phyloP scores from a whole-genome alignment of 2,329 filamentous ascomycete species.

The Blastomyces gilchristii region DNA sequence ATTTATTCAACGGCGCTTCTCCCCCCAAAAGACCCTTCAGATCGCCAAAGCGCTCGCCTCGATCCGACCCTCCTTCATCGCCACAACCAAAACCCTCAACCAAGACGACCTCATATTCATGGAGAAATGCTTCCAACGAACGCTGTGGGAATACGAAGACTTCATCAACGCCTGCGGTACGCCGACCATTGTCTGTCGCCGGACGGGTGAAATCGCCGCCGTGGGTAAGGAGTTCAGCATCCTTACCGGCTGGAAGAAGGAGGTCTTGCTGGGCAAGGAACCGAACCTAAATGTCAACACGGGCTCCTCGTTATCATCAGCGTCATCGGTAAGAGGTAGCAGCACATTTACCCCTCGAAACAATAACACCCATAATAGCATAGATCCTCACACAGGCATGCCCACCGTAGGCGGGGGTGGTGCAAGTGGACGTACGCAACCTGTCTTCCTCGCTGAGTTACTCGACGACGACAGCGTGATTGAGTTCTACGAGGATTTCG shows the following conservation, averaged over 20 bases:
- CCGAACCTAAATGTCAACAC: conserved; percentile 80
- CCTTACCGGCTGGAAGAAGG: conserved; percentile 86
- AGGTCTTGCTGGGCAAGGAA: conserved; percentile 76
- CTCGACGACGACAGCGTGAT: conserved; percentile 89
- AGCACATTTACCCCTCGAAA: conserved; percentile 42
- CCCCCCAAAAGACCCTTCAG: conserved; percentile 62
- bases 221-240: conserved; percentile 97
- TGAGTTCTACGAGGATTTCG: conserved; percentile 93
- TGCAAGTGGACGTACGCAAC: conserved; percentile 49
- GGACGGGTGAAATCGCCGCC: conserved; percentile 88
- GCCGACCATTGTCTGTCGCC: conserved; percentile 80
- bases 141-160: conserved; percentile 84
- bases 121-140: conserved; percentile 93
- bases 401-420: conserved; percentile 16
- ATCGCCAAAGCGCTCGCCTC: conserved; percentile 82
- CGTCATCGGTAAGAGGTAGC: conserved; percentile 37
- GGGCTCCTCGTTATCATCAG: conserved; percentile 38
- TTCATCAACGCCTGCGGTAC: conserved; percentile 82
- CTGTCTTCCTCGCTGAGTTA: conserved; percentile 83
- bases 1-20: conserved; percentile 68
- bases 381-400: conserved; percentile 22
- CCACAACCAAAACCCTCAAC: conserved; percentile 80
- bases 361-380: conserved; percentile 7
- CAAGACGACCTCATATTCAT: conserved; percentile 88
- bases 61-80: conserved; percentile 86